A percentile compares a stretch with the other conserved stretches of the same genome.
Conservation (phyloP, 2,329 filamentous ascomycete species). For the Epichloe hybrida region DNA sequence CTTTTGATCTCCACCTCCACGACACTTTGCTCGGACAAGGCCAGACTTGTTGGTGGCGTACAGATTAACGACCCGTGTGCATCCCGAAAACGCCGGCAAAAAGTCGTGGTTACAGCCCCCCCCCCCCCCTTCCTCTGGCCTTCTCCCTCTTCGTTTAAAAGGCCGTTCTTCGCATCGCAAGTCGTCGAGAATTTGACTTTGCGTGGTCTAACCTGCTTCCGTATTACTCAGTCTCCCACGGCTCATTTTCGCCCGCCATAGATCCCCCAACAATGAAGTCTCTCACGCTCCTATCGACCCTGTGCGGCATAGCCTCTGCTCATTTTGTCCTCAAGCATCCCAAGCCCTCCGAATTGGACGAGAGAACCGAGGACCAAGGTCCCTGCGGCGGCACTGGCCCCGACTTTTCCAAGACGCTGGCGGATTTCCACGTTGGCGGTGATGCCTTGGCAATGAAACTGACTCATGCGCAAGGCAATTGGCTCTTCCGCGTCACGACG, state of each 20-base stretch:
- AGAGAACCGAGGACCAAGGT: conserved; percentile 28
- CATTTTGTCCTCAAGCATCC: conserved; percentile 42
- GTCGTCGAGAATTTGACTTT: background rate
- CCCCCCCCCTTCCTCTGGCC: no score
- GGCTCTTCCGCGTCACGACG: conserved; percentile 44
- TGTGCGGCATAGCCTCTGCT: conserved; percentile 29
- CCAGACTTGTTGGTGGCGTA: background rate
- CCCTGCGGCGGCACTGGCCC: conserved; percentile 44
- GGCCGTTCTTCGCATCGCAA: background rate
- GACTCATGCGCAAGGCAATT: conserved; percentile 38
- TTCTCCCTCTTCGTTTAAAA: no score
- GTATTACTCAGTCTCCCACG: no score
- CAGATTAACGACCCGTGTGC: no score
- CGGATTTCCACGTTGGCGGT: conserved; percentile 44
- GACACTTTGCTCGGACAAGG: background rate
- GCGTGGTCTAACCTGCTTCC: background rate
- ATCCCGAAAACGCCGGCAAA: background rate
- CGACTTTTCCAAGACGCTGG: conserved; percentile 31
- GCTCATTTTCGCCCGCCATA: background rate
- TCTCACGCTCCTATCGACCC: conserved; percentile 23
- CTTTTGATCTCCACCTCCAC: no score
- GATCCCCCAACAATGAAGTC: conserved; percentile 5
- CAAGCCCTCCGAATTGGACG: conserved; percentile 31
- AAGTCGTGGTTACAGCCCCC: background rate
- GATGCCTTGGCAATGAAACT: conserved; percentile 35